Conservation (phyloP, 331 rosid species). For the Quercus phellos region DNA sequence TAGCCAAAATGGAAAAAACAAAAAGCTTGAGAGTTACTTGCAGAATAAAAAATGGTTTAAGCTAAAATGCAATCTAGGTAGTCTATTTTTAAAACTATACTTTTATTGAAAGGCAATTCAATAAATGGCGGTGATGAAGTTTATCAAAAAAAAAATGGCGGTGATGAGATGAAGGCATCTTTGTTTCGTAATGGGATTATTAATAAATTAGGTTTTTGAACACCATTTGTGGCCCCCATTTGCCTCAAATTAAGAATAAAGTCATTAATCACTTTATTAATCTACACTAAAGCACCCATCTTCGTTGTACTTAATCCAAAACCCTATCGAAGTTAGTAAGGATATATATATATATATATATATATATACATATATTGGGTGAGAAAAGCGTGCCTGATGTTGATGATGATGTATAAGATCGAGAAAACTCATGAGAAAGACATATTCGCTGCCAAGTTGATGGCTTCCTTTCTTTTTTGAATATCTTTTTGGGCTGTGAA, state of each 20-base stretch:
- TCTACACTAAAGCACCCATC: conserved; percentile 8
- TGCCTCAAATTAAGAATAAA: conserved; percentile 10
- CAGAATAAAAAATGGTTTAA: too few relatives aligned
- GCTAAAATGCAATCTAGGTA: not conserved
- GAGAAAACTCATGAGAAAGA: conserved; percentile 7
- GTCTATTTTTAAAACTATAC: not conserved
- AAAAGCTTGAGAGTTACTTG: not conserved
- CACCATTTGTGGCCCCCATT: conserved; percentile 14
- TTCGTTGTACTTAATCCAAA: conserved; percentile 27
- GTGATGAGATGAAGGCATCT: conserved; percentile 32
- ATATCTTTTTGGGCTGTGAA: not conserved
- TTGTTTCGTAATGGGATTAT: conserved; percentile 19
- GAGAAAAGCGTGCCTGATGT: conserved; percentile 18
- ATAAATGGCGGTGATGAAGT: conserved; percentile 24
- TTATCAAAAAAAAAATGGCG: not conserved
- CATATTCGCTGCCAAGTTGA: not conserved
- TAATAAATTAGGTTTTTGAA: conserved; percentile 45
- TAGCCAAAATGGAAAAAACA: not conserved
- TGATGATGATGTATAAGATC: not conserved
- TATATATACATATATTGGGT: not conserved
- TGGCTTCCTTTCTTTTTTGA: not conserved
- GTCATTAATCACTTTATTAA: conserved; percentile 22
- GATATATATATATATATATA: not conserved
- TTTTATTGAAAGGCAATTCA: conserved; percentile 12
- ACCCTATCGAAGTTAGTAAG: conserved; percentile 22